These are phyloP conservation scores for Viola pubescens DNA, from an alignment of 441 rosid genomes.

Conservation along the genomic window DNA sequence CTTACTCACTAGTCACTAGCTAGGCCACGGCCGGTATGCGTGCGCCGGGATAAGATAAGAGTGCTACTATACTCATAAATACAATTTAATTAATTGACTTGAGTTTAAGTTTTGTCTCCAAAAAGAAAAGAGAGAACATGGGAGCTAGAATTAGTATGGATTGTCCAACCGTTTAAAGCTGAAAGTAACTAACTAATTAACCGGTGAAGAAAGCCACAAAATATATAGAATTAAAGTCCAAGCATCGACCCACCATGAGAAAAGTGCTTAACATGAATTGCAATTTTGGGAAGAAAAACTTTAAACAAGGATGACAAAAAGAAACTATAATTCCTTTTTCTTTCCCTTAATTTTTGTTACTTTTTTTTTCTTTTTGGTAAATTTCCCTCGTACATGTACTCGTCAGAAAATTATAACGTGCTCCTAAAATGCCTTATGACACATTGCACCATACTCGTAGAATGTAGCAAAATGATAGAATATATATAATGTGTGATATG, in stretches of 20 bases:
- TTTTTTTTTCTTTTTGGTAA: too few species aligned
- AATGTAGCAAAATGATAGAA: too few species aligned
- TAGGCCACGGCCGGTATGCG: too few species aligned
- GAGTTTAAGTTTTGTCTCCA: background rate
- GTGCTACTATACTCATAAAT: background rate
- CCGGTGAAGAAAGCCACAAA: background rate
- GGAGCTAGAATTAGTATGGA: background rate
- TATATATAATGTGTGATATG: too few species aligned
- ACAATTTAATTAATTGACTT: too few species aligned
- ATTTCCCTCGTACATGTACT: too few species aligned
- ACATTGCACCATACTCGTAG: too few species aligned
- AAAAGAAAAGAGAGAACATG: background rate
- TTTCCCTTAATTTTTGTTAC: too few species aligned
- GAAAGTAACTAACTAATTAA: conserved; percentile 2
- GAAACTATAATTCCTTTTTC: background rate
- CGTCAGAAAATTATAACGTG: too few species aligned
- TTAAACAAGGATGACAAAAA: background rate
- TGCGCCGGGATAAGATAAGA: background rate
- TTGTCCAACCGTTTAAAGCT: background rate
- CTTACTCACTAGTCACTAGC: too few species aligned
- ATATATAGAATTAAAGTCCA: background rate
- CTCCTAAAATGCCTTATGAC: too few species aligned
- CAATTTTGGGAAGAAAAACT: background rate
- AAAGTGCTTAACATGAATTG: background rate
- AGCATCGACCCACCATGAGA: conserved; percentile 6